These are phyloP conservation scores for Candida suzukii DNA, from an alignment of 805 yeast species.

Conservation along the genomic window DNA sequence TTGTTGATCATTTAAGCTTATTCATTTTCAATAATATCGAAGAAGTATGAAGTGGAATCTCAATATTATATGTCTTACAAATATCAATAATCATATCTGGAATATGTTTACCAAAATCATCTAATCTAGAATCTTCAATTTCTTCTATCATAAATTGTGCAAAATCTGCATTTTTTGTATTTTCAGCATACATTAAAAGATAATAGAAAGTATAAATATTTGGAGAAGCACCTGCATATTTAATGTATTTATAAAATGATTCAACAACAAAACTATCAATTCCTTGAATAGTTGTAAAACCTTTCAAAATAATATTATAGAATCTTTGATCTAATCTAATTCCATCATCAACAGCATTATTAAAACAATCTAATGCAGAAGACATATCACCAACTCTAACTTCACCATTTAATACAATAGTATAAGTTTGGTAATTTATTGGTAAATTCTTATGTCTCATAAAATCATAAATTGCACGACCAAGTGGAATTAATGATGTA, in stretches of 20 bases:
- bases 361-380: conserved; percentile 35
- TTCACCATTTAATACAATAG: conserved; percentile 42
- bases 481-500: conserved; percentile 41
- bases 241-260: conserved; percentile 17
- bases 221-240: conserved; percentile 30
- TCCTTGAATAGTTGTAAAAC: conserved; percentile 26
- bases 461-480: conserved; percentile 39
- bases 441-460: conserved; percentile 27
- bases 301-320: conserved; percentile 42
- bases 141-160: conserved; percentile 32
- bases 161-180: conserved; percentile 23
- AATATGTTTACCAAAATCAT: conserved; percentile 26
- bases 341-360: conserved; percentile 26
- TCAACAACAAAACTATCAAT: neutral
- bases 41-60: too few relatives aligned
- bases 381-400: conserved; percentile 32
- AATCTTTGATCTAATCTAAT: conserved; percentile 29
- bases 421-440: conserved; percentile 31
- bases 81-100: too few relatives aligned
- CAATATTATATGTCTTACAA: too few relatives aligned
- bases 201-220: conserved; percentile 44
- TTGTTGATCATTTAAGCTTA: too few relatives aligned
- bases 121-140: conserved; percentile 23
- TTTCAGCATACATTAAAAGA: conserved; percentile 33
- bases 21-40: too few relatives aligned